These are phyloP conservation scores for Lachnellula hyalina DNA, from an alignment of 2,329 filamentous ascomycete species.

Conservation along the genomic window DNA sequence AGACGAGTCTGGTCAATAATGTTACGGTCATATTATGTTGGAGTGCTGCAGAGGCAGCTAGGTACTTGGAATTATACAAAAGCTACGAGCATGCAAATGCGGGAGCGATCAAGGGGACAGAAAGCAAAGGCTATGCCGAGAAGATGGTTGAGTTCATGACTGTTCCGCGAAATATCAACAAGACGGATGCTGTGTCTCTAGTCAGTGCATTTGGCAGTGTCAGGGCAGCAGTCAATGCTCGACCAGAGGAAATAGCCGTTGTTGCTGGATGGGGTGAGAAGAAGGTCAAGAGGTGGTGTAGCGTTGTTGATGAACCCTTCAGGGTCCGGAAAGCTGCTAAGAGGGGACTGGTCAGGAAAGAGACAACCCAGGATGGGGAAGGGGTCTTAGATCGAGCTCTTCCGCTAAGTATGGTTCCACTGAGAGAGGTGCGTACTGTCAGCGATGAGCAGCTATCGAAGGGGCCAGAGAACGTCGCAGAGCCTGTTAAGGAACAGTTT, in stretches of 20 bases:
- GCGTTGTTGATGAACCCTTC: conserved; percentile 80
- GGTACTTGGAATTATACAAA: conserved; percentile 94
- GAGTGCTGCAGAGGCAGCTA: conserved; percentile 87
- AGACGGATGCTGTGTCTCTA: conserved; percentile 84
- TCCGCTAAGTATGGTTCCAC: conserved; percentile 27
- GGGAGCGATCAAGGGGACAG: conserved; percentile 76
- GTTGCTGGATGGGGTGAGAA: conserved; percentile 94
- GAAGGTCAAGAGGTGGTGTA: conserved; percentile 84
- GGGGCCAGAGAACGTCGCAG: conserved; percentile 4
- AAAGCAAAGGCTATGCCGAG: conserved; percentile 78
- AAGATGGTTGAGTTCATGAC: conserved; percentile 90
- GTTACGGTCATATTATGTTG: conserved; percentile 90
- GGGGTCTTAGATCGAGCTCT: conserved; percentile 35
- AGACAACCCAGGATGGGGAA: conserved; percentile 14
- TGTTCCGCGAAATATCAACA: conserved; percentile 83
- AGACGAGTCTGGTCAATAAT: conserved; percentile 88
- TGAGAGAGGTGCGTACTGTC: conserved; percentile 21
- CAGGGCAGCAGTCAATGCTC: conserved; percentile 79
- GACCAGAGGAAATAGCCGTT: conserved; percentile 75
- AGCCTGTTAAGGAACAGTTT: conserved; percentile 28
- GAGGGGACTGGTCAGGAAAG: conserved; percentile 34
- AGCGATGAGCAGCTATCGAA: conserved; percentile 6
- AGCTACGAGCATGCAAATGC: conserved; percentile 81
- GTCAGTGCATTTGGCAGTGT: conserved; percentile 91
- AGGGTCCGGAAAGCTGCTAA: conserved; percentile 66